phyloP scores from a whole-genome alignment of 2,329 filamentous ascomycete genomes.

The Cladosporium colombiae region DNA sequence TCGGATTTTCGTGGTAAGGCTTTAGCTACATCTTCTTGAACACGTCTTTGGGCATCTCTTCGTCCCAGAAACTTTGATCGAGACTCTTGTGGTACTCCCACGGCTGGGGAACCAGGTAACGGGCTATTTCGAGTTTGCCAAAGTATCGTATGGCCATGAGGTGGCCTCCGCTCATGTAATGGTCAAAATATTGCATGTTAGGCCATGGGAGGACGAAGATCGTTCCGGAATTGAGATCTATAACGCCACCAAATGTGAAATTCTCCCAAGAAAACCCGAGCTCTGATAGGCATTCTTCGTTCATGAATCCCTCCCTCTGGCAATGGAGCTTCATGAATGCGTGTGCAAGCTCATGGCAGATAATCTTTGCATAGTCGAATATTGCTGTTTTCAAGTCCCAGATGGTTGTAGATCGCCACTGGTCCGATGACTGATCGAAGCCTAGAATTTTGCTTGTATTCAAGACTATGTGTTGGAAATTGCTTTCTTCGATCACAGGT shows the following conservation, averaged over 20 bases:
- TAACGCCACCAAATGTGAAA: neutral
- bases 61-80: neutral
- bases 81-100: neutral
- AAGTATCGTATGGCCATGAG: neutral
- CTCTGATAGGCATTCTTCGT: neutral
- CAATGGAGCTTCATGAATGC: neutral
- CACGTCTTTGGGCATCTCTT: neutral
- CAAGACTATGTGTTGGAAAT: neutral
- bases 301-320: neutral
- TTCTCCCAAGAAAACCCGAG: neutral
- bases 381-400: neutral
- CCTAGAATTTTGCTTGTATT: neutral
- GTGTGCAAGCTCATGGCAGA: neutral
- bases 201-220: too few species aligned
- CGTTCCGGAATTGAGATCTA: too few species aligned
- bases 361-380: neutral
- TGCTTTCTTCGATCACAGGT: neutral
- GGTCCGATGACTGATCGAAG: neutral
- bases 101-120: too few species aligned
- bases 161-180: neutral
- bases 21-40: constrained; percentile 5
- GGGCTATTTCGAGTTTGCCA: neutral
- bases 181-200: neutral
- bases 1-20: neutral
- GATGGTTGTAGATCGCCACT: neutral